These are phyloP conservation scores for Solanum sitiens DNA, from an alignment of 257 asterid species.

Conservation along the genomic window DNA sequence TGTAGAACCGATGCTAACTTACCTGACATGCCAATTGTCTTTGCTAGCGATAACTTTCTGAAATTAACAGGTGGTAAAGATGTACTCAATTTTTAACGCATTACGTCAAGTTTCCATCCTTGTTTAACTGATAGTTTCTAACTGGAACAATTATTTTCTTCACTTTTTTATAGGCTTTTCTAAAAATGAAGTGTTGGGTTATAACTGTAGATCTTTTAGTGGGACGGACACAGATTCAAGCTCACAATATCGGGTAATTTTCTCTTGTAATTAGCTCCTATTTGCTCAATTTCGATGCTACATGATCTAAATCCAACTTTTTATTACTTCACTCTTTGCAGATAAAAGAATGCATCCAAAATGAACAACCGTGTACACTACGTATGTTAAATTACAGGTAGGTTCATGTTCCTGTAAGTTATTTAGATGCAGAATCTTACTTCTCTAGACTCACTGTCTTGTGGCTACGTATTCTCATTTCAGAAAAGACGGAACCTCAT, in stretches of 20 bases:
- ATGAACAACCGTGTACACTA: conserved; percentile 69
- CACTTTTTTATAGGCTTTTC: conserved; percentile 43
- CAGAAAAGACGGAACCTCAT: conserved; percentile 52
- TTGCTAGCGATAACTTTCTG: conserved; percentile 75
- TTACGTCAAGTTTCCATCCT: neutral
- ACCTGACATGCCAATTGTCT: conserved; percentile 80
- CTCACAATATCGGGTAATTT: conserved; percentile 13
- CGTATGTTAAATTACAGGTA: conserved; percentile 88
- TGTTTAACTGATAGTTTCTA: neutral
- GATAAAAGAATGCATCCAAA: conserved; percentile 60
- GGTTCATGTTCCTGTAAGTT: neutral
- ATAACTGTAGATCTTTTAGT: conserved; percentile 71
- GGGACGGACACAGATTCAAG: conserved; percentile 35
- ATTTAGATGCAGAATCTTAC: neutral
- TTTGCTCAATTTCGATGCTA: neutral
- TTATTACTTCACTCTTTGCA: conserved; percentile 14
- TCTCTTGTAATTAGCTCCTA: neutral
- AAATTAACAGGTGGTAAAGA: conserved; percentile 59
- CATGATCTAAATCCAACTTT: neutral
- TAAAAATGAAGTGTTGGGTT: conserved; percentile 74
- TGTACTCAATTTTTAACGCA: neutral
- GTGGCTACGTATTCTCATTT: neutral
- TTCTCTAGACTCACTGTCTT: neutral
- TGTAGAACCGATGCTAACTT: conserved; percentile 68
- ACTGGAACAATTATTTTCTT: neutral